phyloP scores from a whole-genome alignment of 2,329 filamentous ascomycete genomes.

The Tricladium varicosporioides region DNA sequence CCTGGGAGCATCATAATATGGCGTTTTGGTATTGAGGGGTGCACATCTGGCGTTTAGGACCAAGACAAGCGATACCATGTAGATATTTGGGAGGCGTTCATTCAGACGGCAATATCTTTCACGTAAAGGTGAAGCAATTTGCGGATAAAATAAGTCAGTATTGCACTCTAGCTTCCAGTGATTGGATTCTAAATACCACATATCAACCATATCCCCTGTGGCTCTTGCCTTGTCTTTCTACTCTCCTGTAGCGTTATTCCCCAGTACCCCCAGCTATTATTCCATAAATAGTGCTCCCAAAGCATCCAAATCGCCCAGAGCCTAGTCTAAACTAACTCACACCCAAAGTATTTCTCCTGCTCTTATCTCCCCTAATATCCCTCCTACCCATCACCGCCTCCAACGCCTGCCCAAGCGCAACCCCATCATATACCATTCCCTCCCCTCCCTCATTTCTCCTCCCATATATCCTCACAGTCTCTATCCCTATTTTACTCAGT shows the following conservation, averaged over 20 bases:
- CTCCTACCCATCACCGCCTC: slow-evolving; percentile 71
- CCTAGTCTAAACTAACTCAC: background rate
- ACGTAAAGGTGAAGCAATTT: too few relatives aligned
- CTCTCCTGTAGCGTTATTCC: too few relatives aligned
- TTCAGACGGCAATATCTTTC: too few relatives aligned
- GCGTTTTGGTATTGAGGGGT: background rate
- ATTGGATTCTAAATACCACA: too few relatives aligned
- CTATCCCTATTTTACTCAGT: slow-evolving; percentile 68
- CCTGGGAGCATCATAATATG: background rate
- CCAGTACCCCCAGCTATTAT: too few relatives aligned
- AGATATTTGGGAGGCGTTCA: too few relatives aligned
- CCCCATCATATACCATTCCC: slow-evolving; percentile 69
- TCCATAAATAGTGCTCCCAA: too few relatives aligned
- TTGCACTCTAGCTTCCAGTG: too few relatives aligned
- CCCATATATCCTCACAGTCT: slow-evolving; percentile 75
- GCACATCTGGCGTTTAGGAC: background rate
- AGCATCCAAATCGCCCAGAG: too few relatives aligned
- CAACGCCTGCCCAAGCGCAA: slow-evolving; percentile 70
- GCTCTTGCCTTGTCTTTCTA: too few relatives aligned
- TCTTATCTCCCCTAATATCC: slow-evolving; percentile 50
- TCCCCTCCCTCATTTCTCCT: slow-evolving; percentile 50
- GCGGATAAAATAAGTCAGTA: too few relatives aligned
- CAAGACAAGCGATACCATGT: background rate
- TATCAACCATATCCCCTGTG: too few relatives aligned
- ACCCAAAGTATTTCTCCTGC: slow-evolving; percentile 57